Evolutionary conservation across 1,139 yeast genomes (phyloP), one percentile per base, ranked within the genome.

Genomic region (Sugiyamaella pinicola): DNA sequence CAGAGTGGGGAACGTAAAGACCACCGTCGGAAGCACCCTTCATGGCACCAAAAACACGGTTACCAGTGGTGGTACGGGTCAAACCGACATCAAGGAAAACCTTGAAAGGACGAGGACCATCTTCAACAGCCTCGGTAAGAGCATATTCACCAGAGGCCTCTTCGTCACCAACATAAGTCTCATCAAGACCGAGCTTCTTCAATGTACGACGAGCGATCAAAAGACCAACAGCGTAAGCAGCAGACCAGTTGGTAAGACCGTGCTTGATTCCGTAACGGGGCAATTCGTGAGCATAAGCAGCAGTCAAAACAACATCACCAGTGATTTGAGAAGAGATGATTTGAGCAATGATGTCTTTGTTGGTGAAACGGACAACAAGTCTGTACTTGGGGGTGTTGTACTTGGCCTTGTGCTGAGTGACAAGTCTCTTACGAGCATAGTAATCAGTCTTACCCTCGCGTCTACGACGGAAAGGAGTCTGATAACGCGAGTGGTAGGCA

Each of bases 1-100:
- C 87, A 69, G 96, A 89, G 91, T 93, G 99, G 68, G 99, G 99
- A 75, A 93, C 83, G 91, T 87, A 89, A 73, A 93, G 83, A 73
- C 99, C 99, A 87, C 99, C 99, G 77, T 93, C 99, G 63, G 98
- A 91, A 74, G 99, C 99, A 87, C 99, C 99, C 87, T 93, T 93
- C 76, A 95, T 83, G 74, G 91, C 97, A 87, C 98, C 99, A 73
- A 93, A 93, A 76, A 93, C 84, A 81, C 96, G 89, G 75, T 98
- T 97, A 89, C 99, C 99, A 72, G 98, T 91, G 81, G 99, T 93
- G 81, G 99, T 90, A 86, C 99, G 93, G 81, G 91, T 96, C 78
- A 95, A 84, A 89, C 99, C 99, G 74, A 93, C 91, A 77, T 93
- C 99, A 75, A 93, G 85, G 89, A 84, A 91, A 69, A 91, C 98